Evolutionary conservation across 345 rosid genomes (phyloP), one percentile per base, ranked within the genome.

Genomic region (Euclidium syriacum): DNA sequence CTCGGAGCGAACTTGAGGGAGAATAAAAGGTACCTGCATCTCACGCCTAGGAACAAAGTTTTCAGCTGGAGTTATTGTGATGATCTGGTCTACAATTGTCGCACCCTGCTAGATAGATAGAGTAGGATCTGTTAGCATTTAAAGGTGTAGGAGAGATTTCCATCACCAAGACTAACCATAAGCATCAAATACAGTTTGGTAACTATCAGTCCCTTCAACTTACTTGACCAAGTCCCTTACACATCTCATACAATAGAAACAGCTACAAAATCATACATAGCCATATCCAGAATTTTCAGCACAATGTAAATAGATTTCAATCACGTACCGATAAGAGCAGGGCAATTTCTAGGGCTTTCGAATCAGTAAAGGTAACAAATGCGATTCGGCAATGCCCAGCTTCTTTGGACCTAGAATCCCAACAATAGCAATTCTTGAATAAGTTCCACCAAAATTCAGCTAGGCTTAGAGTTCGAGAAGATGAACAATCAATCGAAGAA

Each of bases 261-360:
- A n/a, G n/a, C n/a, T n/a, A n/a, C n/a, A n/a, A n/a, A n/a, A n/a
- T 3, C 8, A 6, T 29, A 49, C 11, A 27, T 27, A 27, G 35
- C n/a, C 23, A 8, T 16, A 14, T 34, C n/a, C n/a, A n/a, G n/a
- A n/a, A n/a, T n/a, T 27, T 35, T 26, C 25, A 40, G 25, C 16
- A 14, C 49, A 43, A 22, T 14, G 34, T 10, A 52, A 49, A 20
- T 9, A 20, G 56, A n/a, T n/a, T n/a, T 15, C 20, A 47, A 24
- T 49, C 18, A 47, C 59, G 39, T 63, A 64, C 95, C 78, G 97
- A 84, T 75, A 87, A 80, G 46, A 87, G 75, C 65, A 90, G 75
- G 0, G 99, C 99, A 22, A 94, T 94, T 84, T 90, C 87, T 32
- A 94, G 85, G 16, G 99, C 96, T 75, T 84, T 85, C 0, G 96